phyloP scores from a whole-genome alignment of 768 basidiomycete genomes.

The Tubosaeta brunneosetosa region DNA sequence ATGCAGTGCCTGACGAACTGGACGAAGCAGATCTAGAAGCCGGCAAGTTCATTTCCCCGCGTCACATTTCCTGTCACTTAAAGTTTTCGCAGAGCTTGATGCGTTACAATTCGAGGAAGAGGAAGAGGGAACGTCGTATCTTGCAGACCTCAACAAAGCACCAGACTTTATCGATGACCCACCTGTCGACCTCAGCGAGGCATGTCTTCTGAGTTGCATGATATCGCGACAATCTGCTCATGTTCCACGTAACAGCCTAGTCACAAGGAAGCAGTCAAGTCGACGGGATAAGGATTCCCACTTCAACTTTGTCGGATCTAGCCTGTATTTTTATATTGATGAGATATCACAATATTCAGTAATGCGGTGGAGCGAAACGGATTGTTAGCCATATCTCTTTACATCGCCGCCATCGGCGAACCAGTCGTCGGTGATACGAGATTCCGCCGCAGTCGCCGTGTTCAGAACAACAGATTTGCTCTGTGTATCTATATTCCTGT shows the following conservation, averaged over 20 bases:
- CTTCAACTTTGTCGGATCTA: conserved; percentile 3
- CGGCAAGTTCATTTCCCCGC: conserved; percentile 44
- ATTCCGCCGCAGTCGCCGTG: conserved; percentile 58
- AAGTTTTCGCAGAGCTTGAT: conserved; percentile 70
- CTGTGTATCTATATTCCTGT: conserved; percentile 59
- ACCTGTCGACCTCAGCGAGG: conserved; percentile 67
- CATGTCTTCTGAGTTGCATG: conserved; percentile 24
- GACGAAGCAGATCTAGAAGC: conserved; percentile 98
- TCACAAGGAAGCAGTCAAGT: conserved; percentile 53
- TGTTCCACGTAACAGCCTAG: conserved; percentile 32
- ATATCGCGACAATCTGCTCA: not conserved
- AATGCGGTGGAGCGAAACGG: not conserved
- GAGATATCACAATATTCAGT: conserved; percentile 1
- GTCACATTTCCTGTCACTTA: not conserved
- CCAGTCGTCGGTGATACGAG: conserved; percentile 66
- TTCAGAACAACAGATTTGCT: conserved; percentile 80
- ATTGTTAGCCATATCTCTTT: conserved; percentile 60
- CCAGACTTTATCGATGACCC: conserved; percentile 93
- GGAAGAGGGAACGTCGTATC: conserved; percentile 86
- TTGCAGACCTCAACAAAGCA: conserved; percentile 77
- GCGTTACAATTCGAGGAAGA: conserved; percentile 90
- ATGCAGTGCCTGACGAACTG: conserved; percentile 94
- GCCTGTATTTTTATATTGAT: conserved; percentile 14
- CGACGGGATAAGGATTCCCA: conserved; percentile 33
- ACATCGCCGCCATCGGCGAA: conserved; percentile 53